Percentiles rank a stretch among this genome's conserved stretches.
Conservation (phyloP, 768 basidiomycete genomes). For the Kwoniella dejecticola region DNA sequence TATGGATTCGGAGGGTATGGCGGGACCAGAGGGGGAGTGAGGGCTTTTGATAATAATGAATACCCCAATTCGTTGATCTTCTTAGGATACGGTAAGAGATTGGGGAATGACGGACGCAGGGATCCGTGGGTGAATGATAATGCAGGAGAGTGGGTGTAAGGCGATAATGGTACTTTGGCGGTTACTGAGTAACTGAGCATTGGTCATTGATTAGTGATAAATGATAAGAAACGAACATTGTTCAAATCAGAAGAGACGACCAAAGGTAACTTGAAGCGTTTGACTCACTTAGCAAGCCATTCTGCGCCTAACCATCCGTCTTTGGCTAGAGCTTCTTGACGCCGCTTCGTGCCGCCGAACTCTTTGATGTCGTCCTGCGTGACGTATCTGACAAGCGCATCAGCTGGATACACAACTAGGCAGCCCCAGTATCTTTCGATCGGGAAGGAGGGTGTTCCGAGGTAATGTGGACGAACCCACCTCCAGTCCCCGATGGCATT, state of each 20-base stretch:
- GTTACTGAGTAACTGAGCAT: constrained; percentile 45
- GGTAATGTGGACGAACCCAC: no score
- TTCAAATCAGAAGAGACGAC: no score
- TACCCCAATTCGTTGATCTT: constrained; percentile 75
- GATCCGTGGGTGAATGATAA: constrained; percentile 94
- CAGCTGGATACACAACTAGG: not conserved
- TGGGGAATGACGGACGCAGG: constrained; percentile 68
- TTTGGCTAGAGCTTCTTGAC: constrained; percentile 71
- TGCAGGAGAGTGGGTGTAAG: constrained; percentile 52
- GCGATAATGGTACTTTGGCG: constrained; percentile 60
- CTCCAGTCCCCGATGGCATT: constrained; percentile 87
- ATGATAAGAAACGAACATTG: no score
- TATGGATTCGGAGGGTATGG: constrained; percentile 79
- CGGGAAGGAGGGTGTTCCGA: no score
- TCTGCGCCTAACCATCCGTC: constrained; percentile 73
- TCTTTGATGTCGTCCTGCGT: constrained; percentile 77
- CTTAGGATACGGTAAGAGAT: constrained; percentile 78
- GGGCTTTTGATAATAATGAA: constrained; percentile 71
- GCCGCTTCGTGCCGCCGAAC: constrained; percentile 70
- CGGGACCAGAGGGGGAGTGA: constrained; percentile 67
- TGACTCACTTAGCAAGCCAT: constrained; percentile 70
- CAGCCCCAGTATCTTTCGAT: no score
- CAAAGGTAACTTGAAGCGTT: no score
- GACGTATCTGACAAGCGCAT: constrained; percentile 67
- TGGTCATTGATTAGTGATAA: no score